Base-by-base conservation (phyloP, 139 green algal species). In the Ettlia oleoabundans region DNA sequence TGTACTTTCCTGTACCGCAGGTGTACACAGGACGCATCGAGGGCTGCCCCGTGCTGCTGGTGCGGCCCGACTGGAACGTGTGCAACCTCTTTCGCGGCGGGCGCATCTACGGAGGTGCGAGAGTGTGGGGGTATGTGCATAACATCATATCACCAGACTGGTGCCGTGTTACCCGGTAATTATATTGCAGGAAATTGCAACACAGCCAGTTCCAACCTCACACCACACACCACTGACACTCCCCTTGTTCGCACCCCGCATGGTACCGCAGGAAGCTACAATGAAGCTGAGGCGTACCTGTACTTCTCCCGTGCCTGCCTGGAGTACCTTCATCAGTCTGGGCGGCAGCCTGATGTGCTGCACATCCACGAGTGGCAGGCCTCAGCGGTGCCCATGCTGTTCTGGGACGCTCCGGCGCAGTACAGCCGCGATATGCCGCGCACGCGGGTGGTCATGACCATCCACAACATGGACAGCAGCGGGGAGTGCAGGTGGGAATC, bases 341-440 rank as follows among this genome's bases (percentile, higher is more conserved):
- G 81, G 35, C 63, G 68, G 1, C 79, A 89, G 35, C 93, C 93
- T 9, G 78, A 94, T 82, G 80, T 96, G 55, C 85, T 96, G 38
- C 93, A 99, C 88, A 69, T 94, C 30, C 96, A 99, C 87, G 96
- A 99, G 86, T 99, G 96, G 96, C 96, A 99, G 86, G 84, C 88
- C 15, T 75, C 83, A 19, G 93, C 94, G 0, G 87, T 89, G 22
- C 66, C 92, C 35, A 90, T 97, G 92, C 84, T 96, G 38, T 96
- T 93, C 90, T 97, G 93, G 92, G 94, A 98, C 55, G 85, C 89
- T 30, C 75, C 58, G 10, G 51, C 72, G 4, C 42, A 33, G 22
- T 97, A 95, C 83, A 30, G 37, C 28, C 38, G 22, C n/a, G 35
- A 53, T 41, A 66, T 89, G 69, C 68, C 67, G 6, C 33, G 41